These are phyloP conservation scores for Phaseolus lunatus DNA, from an alignment of 306 rosid genomes.

Conservation along the genomic window DNA sequence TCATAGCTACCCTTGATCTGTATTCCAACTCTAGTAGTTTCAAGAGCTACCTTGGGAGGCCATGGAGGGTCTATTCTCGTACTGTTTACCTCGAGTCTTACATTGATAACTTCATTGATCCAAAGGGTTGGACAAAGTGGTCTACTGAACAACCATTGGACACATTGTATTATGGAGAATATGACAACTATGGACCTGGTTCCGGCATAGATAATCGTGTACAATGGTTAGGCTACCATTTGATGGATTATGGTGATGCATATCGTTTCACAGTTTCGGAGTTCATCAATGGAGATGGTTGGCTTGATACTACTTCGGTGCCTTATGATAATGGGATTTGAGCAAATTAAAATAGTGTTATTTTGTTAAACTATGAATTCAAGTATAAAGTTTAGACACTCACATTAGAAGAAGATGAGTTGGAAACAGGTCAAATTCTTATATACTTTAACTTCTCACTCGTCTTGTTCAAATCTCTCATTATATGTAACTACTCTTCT, in stretches of 20 bases:
- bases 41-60: slow-evolving; percentile 77
- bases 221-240: slow-evolving; percentile 66
- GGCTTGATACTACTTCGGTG: slow-evolving; percentile 79
- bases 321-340: slow-evolving; percentile 81
- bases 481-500: too few relatives aligned
- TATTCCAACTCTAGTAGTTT: slow-evolving; percentile 45
- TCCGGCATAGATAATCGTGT: slow-evolving; percentile 61
- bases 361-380: too few relatives aligned
- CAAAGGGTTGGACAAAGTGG: slow-evolving; percentile 75
- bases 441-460: too few relatives aligned
- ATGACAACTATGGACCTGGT: slow-evolving; percentile 77
- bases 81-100: slow-evolving; percentile 62
- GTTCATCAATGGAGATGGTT: slow-evolving; percentile 67
- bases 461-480: too few relatives aligned
- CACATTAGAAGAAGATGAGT: too few relatives aligned
- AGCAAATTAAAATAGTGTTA: neutral
- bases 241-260: slow-evolving; percentile 74
- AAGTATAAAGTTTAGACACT: too few relatives aligned
- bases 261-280: slow-evolving; percentile 67
- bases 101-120: slow-evolving; percentile 68
- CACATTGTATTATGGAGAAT: slow-evolving; percentile 78
- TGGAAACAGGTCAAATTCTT: too few relatives aligned
- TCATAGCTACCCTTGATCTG: slow-evolving; percentile 59
- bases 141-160: slow-evolving; percentile 50
- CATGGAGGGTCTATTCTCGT: slow-evolving; percentile 67